Evolutionary conservation across 2,329 filamentous ascomycete species (phyloP).

Genomic region (Ophiostoma triangulosporum): DNA sequence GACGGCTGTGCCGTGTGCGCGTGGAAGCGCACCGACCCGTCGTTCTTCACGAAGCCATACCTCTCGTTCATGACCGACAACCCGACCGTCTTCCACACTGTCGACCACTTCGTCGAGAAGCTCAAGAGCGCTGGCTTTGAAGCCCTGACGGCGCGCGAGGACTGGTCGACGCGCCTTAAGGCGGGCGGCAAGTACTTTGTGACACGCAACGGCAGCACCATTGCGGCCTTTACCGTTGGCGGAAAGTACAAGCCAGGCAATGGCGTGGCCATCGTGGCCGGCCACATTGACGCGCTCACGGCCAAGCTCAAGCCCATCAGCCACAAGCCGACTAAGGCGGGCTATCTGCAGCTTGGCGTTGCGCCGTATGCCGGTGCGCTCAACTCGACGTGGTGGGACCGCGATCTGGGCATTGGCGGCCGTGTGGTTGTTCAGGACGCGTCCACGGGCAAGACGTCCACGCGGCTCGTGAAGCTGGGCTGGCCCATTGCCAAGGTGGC

Average conservation of each 20-base stretch:
- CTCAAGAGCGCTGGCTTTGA: slow-evolving; percentile 60
- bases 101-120: slow-evolving; percentile 62
- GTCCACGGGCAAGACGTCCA: slow-evolving; percentile 59
- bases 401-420: slow-evolving; percentile 82
- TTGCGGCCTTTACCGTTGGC: slow-evolving; percentile 25
- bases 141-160: slow-evolving; percentile 64
- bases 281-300: slow-evolving; percentile 86
- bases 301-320: slow-evolving; percentile 85
- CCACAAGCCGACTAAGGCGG: slow-evolving; percentile 68
- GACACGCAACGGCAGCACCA: slow-evolving; percentile 23
- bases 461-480: slow-evolving; percentile 75
- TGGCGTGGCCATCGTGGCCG: slow-evolving; percentile 45
- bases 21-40: slow-evolving; percentile 32
- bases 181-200: slow-evolving; percentile 43
- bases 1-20: slow-evolving; percentile 25
- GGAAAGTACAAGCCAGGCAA: slow-evolving; percentile 24
- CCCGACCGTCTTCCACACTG: slow-evolving; percentile 87
- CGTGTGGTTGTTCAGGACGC: slow-evolving; percentile 70
- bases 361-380: slow-evolving; percentile 84
- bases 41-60: slow-evolving; percentile 69
- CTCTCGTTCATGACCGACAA: slow-evolving; percentile 78
- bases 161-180: slow-evolving; percentile 60
- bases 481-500: slow-evolving; percentile 90
- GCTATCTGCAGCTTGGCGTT: slow-evolving; percentile 79
- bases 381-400: slow-evolving; percentile 92